Evolutionary conservation across 176 grass and related monocot genomes (phyloP).

Genomic region (Zea mays): DNA sequence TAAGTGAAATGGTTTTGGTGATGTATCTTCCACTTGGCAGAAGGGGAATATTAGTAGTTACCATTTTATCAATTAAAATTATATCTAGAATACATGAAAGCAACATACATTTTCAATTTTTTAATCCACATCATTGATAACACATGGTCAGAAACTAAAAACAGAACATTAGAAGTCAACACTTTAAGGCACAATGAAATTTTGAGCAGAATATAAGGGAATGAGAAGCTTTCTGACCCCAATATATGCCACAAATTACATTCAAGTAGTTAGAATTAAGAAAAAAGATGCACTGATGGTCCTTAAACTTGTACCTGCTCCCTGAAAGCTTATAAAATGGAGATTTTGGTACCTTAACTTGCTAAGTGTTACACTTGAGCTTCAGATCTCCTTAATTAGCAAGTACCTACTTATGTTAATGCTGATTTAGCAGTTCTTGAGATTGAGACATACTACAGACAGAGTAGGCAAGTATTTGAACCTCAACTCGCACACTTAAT

Average conservation of each 20-base stretch:
- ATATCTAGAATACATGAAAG: slow-evolving; percentile 4
- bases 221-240: no score
- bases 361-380: not conserved
- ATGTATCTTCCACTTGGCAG: slow-evolving; percentile 6
- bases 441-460: not conserved
- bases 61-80: slow-evolving; percentile 11
- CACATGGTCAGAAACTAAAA: no score
- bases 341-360: no score
- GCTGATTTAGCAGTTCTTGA: not conserved
- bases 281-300: no score
- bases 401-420: not conserved
- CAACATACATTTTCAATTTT: not conserved
- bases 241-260: no score
- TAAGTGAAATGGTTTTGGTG: slow-evolving; percentile 20
- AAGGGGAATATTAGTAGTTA: not conserved
- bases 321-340: no score
- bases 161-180: no score
- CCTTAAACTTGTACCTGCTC: no score
- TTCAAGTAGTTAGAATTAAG: no score
- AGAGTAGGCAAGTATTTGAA: slow-evolving; percentile 1
- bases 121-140: not conserved
- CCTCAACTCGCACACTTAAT: not conserved
- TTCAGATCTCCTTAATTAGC: not conserved
- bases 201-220: no score
- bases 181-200: no score